A percentile compares a stretch with the other conserved stretches of the same genome.
Evolutionary conservation across 2,329 filamentous ascomycete genomes (phyloP).

Genomic region (Sporothrix humicola): DNA sequence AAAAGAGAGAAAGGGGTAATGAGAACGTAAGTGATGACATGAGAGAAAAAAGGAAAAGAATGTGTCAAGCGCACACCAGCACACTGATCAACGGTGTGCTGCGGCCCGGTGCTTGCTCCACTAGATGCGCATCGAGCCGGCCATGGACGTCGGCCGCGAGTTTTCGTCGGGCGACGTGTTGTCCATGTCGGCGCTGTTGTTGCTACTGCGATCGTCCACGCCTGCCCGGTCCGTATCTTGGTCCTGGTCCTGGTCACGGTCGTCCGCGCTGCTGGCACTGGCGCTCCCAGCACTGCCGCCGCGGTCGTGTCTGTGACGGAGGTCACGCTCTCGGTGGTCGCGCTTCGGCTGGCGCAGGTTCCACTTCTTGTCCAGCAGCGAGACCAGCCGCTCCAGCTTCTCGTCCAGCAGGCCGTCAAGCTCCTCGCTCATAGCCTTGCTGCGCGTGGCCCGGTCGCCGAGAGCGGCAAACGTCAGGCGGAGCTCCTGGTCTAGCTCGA

Average conservation of each 20-base stretch:
- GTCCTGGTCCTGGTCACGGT: slow-evolving; percentile 1
- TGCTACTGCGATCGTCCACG: slow-evolving; percentile 34
- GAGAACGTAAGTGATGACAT: not conserved
- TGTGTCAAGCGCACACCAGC: not conserved
- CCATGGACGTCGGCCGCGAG: slow-evolving; percentile 31
- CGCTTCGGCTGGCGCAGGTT: slow-evolving; percentile 45
- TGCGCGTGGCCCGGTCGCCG: slow-evolving; percentile 61
- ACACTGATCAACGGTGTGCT: slow-evolving; percentile 11
- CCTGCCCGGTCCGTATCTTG: slow-evolving; percentile 24
- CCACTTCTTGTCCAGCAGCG: slow-evolving; percentile 74
- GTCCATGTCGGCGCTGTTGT: slow-evolving; percentile 34
- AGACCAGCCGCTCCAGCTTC: slow-evolving; percentile 74
- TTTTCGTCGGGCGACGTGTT: slow-evolving; percentile 35
- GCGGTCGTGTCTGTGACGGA: slow-evolving; percentile 4
- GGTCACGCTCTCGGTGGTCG: slow-evolving; percentile 27
- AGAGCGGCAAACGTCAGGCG: slow-evolving; percentile 67
- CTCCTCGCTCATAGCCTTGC: slow-evolving; percentile 60
- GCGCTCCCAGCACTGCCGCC: not conserved
- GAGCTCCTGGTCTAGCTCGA: slow-evolving; percentile 68
- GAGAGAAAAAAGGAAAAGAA: not conserved
- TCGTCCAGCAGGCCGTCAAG: slow-evolving; percentile 72
- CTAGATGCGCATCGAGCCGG: slow-evolving; percentile 32
- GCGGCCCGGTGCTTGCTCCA: slow-evolving; percentile 17
- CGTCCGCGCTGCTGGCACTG: slow-evolving; percentile 7
- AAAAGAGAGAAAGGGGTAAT: not conserved